Evolutionary conservation across 2,329 filamentous ascomycete species (phyloP).

Genomic region (Beauveria sp.): DNA sequence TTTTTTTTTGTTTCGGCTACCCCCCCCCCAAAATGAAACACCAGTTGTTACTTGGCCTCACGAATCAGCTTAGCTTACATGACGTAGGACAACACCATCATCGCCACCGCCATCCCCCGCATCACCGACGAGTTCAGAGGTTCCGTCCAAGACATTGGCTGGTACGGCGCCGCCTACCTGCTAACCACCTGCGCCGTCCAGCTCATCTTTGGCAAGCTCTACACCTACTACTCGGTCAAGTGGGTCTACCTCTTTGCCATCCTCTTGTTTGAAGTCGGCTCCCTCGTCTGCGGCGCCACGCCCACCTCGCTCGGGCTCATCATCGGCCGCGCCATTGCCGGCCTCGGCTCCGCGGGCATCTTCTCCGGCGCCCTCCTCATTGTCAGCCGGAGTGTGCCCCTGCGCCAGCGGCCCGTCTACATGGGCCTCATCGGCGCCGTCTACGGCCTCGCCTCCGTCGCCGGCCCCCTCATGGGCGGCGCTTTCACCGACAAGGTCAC

Average conservation of each 20-base stretch:
- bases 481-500: constrained; percentile 19
- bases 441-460: constrained; percentile 29
- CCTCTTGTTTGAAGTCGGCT: constrained; percentile 30
- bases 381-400: constrained; percentile 17
- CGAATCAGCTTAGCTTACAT: neutral
- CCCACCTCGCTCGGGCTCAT: constrained; percentile 15
- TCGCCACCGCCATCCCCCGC: constrained; percentile 30
- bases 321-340: constrained; percentile 15
- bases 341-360: constrained; percentile 26
- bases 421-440: constrained; percentile 30
- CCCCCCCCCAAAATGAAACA: too few species aligned
- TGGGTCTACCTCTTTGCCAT: constrained; percentile 28
- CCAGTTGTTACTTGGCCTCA: too few species aligned
- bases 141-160: constrained; percentile 34
- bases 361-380: constrained; percentile 39
- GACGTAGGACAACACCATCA: constrained; percentile 27
- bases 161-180: constrained; percentile 35
- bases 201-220: constrained; percentile 42
- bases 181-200: constrained; percentile 44
- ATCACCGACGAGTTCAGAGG: constrained; percentile 28
- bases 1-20: neutral
- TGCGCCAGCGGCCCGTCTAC: constrained; percentile 26
- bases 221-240: constrained; percentile 45
- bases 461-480: constrained; percentile 16
- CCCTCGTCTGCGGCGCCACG: constrained; percentile 22